Percentiles rank a stretch among this genome's conserved stretches.
Conservation (phyloP, 768 basidiomycete species). For the Dendrothele bispora region DNA sequence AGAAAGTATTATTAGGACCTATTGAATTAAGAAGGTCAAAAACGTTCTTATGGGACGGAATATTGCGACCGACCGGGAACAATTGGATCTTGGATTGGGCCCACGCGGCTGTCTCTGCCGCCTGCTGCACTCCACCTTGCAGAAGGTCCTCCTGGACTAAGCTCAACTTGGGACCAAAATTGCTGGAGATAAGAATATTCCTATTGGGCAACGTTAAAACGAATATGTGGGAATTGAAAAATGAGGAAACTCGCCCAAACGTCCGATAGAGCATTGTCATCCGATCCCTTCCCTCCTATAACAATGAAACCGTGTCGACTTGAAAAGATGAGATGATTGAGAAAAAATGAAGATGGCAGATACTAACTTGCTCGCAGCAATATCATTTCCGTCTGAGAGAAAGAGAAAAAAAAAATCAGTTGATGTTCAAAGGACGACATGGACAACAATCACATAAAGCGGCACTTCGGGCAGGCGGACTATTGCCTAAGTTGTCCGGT, state of each 20-base stretch:
- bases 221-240: conserved; percentile 4
- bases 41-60: background rate
- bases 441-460: no score
- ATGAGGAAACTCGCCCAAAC: conserved; percentile 63
- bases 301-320: conserved; percentile 77
- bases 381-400: conserved; percentile 74
- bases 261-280: conserved; percentile 58
- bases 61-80: conserved; percentile 27
- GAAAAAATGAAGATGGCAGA: conserved; percentile 2
- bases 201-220: conserved; percentile 33
- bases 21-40: background rate
- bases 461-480: conserved; percentile 64
- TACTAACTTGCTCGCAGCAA: conserved; percentile 81
- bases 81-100: conserved; percentile 40
- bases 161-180: conserved; percentile 68
- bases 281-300: conserved; percentile 65
- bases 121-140: conserved; percentile 73
- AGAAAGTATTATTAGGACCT: conserved; percentile 70
- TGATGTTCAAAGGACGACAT: no score
- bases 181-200: conserved; percentile 76
- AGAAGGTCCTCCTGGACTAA: conserved; percentile 55
- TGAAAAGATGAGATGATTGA: conserved; percentile 14
- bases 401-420: no score
- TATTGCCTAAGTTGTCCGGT: conserved; percentile 41
- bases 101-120: conserved; percentile 63